Evolutionary conservation across 768 basidiomycete genomes (phyloP), one percentile per base, ranked within the genome.

Genomic region (Amanita molliuscula): DNA sequence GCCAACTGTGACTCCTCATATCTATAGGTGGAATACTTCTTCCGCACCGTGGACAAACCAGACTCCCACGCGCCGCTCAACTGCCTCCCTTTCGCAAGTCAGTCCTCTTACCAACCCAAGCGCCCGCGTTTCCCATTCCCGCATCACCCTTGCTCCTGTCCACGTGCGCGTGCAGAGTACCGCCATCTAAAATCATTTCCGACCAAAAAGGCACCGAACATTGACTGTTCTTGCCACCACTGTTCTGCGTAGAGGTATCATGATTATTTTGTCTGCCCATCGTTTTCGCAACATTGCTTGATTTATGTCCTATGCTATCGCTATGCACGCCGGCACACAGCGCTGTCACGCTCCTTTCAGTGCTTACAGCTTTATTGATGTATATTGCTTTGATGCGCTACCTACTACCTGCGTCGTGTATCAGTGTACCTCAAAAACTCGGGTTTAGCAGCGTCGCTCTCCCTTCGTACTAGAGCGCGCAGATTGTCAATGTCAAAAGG

Each of bases 111-210:
- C 76, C 45, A 83, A 82, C 58, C 72, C 75, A 38, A 67, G 61
- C 46, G 80, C 79, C 7, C 77, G 81, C 57, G 70, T 76, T 62
- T 80, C 81, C 18, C 74, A 75, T 35, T 64, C 75, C n/a, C 77
- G 76, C 53, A 71, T 83, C 54, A 67, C 68, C 21, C 52, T 66
- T 36, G 36, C 73, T 1, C 68, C 78, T 3, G 61, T 69, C 23
- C 66, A 72, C 51, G 61, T 74, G 50, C 76, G 72, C 45, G 67
- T 73, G 34, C 70, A 72, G 47, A 73, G 73, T 58, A 65, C 69
- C 26, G 61, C 62, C 48, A 60, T 63, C 35, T 68, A 55, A 67
- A 48, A 53, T 35, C 47, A 38, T 56, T 46, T 52, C n/a, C 44
- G 29, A 47, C 20, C 48, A 35, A 55, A 55, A 53, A 56, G 55